Evolutionary conservation across 2,329 filamentous ascomycete genomes (phyloP), one percentile per base, ranked within the genome.

Genomic region (Fusarium sp.): DNA sequence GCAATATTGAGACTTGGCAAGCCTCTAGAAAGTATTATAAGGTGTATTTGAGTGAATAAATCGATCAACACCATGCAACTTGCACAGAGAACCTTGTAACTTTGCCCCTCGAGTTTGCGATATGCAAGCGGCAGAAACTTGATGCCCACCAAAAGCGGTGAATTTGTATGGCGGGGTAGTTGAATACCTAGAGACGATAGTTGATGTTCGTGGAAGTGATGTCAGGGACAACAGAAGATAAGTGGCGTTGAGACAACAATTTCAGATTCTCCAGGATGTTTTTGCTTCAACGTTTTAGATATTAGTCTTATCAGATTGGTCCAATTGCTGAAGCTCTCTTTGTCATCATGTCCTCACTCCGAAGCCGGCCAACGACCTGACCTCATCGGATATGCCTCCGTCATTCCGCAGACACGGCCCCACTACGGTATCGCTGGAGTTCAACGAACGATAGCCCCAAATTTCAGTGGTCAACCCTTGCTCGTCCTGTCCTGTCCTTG

Each of bases 101-200:
- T 65, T 59, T 43, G 56, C 54, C 39, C 45, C 56, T 70, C 26
- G 33, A 37, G 24, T 45, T 65, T 55, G 60, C 30, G 45, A 57
- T 50, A 41, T 35, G 32, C 33, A 56, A 66, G 28, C 39, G 68
- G 65, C 65, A 71, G 68, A 71, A 71, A 64, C 44, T 63, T 40
- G 39, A 67, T 47, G 68, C 62, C 68, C 62, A 69, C 68, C 67
- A 63, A 71, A 66, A 70, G 71, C 71, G 71, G 71, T 74, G 71
- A 64, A 62, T 39, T 55, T 70, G 40, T 62, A 64, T 68, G 68
- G 71, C 71, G 71, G 71, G 71, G 71, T 71, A 72, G 54, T 51
- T 37, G 13, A 48, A 14, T 19, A 26, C 26, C 26, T 26, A 15
- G 30, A 19, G 7, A 32, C 39, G n/a, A 24, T 28, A 44, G 30